Evolutionary conservation across 1,284 basidiomycete species (phyloP), one percentile per base, ranked within the genome.

Genomic region (Anthracocystis setariae): DNA sequence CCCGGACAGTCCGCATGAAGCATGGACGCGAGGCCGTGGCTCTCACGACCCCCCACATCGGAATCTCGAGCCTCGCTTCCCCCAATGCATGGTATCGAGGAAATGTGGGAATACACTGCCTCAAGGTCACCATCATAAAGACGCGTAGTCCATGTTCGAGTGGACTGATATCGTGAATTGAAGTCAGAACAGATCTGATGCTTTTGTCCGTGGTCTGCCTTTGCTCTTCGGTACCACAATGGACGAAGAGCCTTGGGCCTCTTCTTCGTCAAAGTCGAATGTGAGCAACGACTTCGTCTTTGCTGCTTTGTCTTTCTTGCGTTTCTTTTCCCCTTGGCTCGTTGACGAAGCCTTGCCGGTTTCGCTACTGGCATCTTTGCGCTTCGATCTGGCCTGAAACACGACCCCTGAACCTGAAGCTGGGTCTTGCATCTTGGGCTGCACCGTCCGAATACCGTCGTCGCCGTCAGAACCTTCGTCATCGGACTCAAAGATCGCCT

Each of bases 381-480:
- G 55, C 32, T 67, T 72, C 10, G 56, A 8, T 2, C 59, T 37
- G 3, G 62, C 46, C 17, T 58, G 51, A n/a, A 72, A 72, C 8
- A 61, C 17, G 8, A 67, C 53, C 3, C 49, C 47, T 3, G 46
- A 21, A 4, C 52, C 61, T 5, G 50, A 25, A 10, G 46, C 24
- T 39, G 61, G 57, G 15, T 70, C 53, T 21, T 64, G 67, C 37
- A 70, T 48, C 48, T 64, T 70, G 1, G 61, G 49, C 29, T 42
- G 24, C 10, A 15, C 20, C 15, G 13, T 21, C 20, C 5, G 10
- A 1, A 9, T n/a, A 88, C 90, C 38, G 90, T 94, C 55, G 89
- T 92, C 57, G 1, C 95, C 84, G 88, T 93, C 49, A 88, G 92
- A 73, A 90, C 94, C 80, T 89, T 92, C 44, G 90, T 94, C 58